These are phyloP conservation scores for Aureobasidium sp. DNA, from an alignment of 2,329 filamentous ascomycete genomes.

Conservation along the genomic window DNA sequence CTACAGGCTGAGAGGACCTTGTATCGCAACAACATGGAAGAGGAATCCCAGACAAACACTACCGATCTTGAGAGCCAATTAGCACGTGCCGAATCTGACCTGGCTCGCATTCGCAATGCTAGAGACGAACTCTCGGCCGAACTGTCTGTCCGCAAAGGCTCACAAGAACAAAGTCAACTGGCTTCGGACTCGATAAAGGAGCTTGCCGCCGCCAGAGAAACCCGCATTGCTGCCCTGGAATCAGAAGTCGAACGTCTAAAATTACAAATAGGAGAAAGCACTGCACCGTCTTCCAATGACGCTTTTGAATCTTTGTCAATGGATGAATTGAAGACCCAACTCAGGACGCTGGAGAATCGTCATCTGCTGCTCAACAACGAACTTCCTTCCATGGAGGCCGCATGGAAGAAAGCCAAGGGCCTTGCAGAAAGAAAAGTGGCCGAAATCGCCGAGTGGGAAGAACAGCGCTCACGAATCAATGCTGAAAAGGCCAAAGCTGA, in stretches of 20 bases:
- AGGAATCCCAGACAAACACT: constrained; percentile 65
- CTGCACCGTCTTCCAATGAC: constrained; percentile 25
- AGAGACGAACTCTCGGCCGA: constrained; percentile 84
- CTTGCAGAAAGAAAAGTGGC: constrained; percentile 80
- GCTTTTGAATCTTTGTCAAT: constrained; percentile 51
- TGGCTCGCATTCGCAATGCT: constrained; percentile 74
- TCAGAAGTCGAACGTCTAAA: constrained; percentile 69
- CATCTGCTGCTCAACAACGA: constrained; percentile 81
- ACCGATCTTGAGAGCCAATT: constrained; percentile 77
- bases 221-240: constrained; percentile 74
- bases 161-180: constrained; percentile 66
- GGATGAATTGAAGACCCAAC: constrained; percentile 68
- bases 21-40: constrained; percentile 73
- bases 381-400: constrained; percentile 78
- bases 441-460: constrained; percentile 68
- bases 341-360: constrained; percentile 68
- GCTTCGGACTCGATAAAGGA: constrained; percentile 71
- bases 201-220: constrained; percentile 68
- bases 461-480: constrained; percentile 63
- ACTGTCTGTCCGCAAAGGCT: constrained; percentile 68
- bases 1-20: constrained; percentile 76
- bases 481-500: constrained; percentile 95
- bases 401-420: constrained; percentile 82
- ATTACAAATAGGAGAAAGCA: constrained; percentile 45
- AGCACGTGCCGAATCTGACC: constrained; percentile 71